Base-by-base conservation (phyloP, 108 stramenopile genomes). In the Skeletonema marinoi region DNA sequence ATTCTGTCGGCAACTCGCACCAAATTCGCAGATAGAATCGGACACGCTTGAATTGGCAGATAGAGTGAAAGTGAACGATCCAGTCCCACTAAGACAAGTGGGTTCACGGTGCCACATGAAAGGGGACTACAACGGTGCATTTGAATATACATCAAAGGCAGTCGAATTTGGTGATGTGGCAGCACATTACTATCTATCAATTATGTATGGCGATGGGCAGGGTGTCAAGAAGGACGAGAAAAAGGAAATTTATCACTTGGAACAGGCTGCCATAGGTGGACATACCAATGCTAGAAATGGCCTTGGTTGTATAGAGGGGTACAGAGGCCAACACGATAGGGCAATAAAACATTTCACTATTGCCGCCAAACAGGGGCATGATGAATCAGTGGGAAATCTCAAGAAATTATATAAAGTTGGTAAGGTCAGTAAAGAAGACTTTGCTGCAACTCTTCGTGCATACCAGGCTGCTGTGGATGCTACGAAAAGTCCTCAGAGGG, bases 401-500 rank as follows among this genome's bases (percentile, higher is more conserved):
- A 35, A 7, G 63, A 1, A 13, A 13, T 0, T 0, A 8, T 64
- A 33, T 21, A 21, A n/a, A 21, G 0, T 1, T 2, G 63, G 63
- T 1, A 38, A 19, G 1, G 8, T 64, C 35, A 35, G 11, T 14
- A 64, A 64, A 64, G 63, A 38, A 19, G 4, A 38, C 12, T n/a
- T 64, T 3, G 63, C 19, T 6, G 35, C 12, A 9, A 12, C 63
- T 7, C 38, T 64, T 38, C 63, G 63, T 33, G 32, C 63, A 19
- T 35, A 64, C 3, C 36, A 39, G 33, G 63, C 38, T 39, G 63
- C 63, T 64, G 32, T 64, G 2, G 36, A 38, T 38, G 63, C 8
- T 21, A 64, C 32, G 6, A 64, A 64, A 38, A 64, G 63, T 64
- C 38, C 63, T 17, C 21, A 64, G 63, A 64, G 63, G n/a, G 63